Evolutionary conservation across 768 basidiomycete genomes (phyloP).

Genomic region (Russula sp.): DNA sequence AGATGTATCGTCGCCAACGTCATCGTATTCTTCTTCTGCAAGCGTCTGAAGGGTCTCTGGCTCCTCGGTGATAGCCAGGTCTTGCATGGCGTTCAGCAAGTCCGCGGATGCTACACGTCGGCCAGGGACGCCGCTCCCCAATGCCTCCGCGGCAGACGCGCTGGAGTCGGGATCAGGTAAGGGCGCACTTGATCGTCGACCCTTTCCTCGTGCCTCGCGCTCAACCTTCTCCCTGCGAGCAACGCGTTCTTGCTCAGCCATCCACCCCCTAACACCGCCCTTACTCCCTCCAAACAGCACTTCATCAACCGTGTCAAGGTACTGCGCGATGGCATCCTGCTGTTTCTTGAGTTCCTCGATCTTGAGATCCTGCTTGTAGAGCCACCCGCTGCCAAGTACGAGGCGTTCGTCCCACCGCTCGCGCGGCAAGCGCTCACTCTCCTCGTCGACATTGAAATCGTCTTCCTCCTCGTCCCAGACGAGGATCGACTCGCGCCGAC

Average conservation of each 20-base stretch:
- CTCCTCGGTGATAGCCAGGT: constrained; percentile 44
- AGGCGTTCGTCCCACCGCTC: constrained; percentile 79
- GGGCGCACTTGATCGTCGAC: constrained; percentile 41
- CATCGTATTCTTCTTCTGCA: constrained; percentile 38
- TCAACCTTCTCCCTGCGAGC: constrained; percentile 33
- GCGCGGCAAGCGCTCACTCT: constrained; percentile 40
- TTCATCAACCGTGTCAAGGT: constrained; percentile 74
- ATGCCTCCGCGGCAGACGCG: constrained; percentile 9
- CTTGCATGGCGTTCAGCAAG: constrained; percentile 46
- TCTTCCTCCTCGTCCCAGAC: constrained; percentile 74
- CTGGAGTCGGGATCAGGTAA: constrained; percentile 29
- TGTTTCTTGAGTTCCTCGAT: constrained; percentile 51
- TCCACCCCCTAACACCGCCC: constrained; percentile 42
- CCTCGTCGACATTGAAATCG: constrained; percentile 40
- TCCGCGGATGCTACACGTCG: constrained; percentile 55
- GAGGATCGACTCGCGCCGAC: constrained; percentile 54
- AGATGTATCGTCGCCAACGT: not conserved
- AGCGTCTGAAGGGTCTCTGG: constrained; percentile 47
- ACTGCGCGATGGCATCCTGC: constrained; percentile 45
- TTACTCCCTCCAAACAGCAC: constrained; percentile 62
- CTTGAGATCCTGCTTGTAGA: constrained; percentile 62
- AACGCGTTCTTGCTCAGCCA: constrained; percentile 39
- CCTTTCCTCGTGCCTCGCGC: constrained; percentile 33
- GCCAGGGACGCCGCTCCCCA: constrained; percentile 22
- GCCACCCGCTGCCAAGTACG: constrained; percentile 74